Evolutionary conservation across 345 rosid species (phyloP).

Genomic region (Laguncularia racemosa): DNA sequence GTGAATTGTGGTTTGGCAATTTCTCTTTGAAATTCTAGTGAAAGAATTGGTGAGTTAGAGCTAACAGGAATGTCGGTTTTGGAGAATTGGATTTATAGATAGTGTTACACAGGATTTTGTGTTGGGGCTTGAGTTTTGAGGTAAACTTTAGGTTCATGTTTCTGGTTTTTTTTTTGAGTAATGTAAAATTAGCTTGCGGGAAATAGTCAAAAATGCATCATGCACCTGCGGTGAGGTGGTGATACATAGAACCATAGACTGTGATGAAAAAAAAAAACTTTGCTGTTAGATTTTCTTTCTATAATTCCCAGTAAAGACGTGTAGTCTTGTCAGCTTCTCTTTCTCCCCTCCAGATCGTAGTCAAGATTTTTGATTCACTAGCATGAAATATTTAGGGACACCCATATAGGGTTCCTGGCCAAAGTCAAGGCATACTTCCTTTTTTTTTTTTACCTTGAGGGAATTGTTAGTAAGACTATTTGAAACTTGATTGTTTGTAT

Average conservation of each 20-base stretch:
- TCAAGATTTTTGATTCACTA: slow-evolving; percentile 9
- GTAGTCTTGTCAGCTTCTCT: slow-evolving; percentile 40
- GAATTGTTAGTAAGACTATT: slow-evolving; percentile 10
- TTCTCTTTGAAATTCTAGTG: slow-evolving; percentile 28
- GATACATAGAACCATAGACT: slow-evolving; percentile 40
- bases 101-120: slow-evolving; percentile 46
- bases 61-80: slow-evolving; percentile 52
- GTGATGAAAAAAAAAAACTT: background rate
- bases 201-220: slow-evolving; percentile 55
- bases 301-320: slow-evolving; percentile 27
- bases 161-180: slow-evolving; percentile 42
- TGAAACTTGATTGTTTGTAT: slow-evolving; percentile 15
- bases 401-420: slow-evolving; percentile 21
- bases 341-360: slow-evolving; percentile 14
- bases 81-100: slow-evolving; percentile 40
- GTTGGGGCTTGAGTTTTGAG: slow-evolving; percentile 55
- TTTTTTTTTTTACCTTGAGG: slow-evolving; percentile 16
- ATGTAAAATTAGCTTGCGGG: slow-evolving; percentile 69
- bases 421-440: slow-evolving; percentile 27
- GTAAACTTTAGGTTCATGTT: slow-evolving; percentile 25
- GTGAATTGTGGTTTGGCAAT: slow-evolving; percentile 39
- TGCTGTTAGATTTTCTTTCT: slow-evolving; percentile 11
- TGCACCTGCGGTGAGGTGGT: slow-evolving; percentile 71
- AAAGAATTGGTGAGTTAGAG: slow-evolving; percentile 48
- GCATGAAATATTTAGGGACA: slow-evolving; percentile 13